Evolutionary conservation across 208 protist genomes (phyloP), one percentile per base, ranked within the genome.

Genomic region (Naegleria fowleri): DNA sequence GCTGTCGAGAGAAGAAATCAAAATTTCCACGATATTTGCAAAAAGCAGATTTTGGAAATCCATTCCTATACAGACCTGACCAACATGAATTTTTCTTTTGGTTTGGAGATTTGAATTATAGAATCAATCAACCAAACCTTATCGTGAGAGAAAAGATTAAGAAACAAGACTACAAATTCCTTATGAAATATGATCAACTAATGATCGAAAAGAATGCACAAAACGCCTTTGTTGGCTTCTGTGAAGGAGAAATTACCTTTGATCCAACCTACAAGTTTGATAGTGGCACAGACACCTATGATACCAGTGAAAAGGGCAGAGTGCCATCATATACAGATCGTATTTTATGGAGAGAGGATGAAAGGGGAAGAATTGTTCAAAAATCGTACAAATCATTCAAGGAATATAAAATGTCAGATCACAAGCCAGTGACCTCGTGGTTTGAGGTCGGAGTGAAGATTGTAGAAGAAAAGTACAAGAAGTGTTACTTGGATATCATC

Each of bases 251-350:
- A 58, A 93, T 92, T 33, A 90, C 33, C 13, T 94, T 94, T 93
- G 51, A 92, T 6, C 97, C 97, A 86, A 98, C 97, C 6, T 98
- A 98, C 90, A 96, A 96, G 90, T 90, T 90, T 51, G 90, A 92
- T 55, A 55, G 5, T 86, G 84, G 48, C n/a, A 98, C 96, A 40
- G 93, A 94, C 90, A 94, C 52, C 36, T 98, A 98, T 93, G 97
- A 98, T 92, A 97, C 97, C 13, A 96, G 95, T 92, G 96, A 97
- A 92, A 98, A 98, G 94, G 94, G 93, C 43, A 95, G 97, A 90
- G 93, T 97, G 13, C 97, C 97, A 6, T 94, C 95, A 87, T 98
- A 95, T 91, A 98, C 96, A 5, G 97, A 98, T 90, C 95, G 97
- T 59, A 94, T 98, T 88, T 95, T 95, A 39, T 93, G 90, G 92